Percentiles rank a stretch among this genome's conserved stretches.
These are phyloP conservation scores for Aureobasidium lini DNA, from an alignment of 2,329 filamentous ascomycete species.

Conservation along the genomic window DNA sequence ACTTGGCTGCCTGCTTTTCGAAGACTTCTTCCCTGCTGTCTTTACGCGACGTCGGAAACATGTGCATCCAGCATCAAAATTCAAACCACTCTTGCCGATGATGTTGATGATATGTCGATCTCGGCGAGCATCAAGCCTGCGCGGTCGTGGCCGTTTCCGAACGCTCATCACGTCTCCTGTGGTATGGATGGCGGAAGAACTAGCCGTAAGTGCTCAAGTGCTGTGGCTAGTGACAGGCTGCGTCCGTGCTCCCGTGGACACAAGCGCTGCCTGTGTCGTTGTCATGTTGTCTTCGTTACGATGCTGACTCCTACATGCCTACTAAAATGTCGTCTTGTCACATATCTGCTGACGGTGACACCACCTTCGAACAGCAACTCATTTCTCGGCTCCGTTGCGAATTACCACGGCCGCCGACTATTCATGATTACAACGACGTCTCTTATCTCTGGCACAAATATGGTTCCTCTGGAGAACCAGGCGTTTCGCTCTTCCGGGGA, in stretches of 20 bases:
- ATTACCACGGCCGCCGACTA: neutral
- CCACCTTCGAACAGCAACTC: neutral
- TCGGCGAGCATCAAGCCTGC: neutral
- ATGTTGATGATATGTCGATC: conserved; percentile 9
- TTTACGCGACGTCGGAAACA: neutral
- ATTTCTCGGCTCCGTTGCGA: neutral
- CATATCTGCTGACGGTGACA: conserved; percentile 10
- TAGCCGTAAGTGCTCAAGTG: conserved; percentile 4
- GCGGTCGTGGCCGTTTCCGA: conserved; percentile 11
- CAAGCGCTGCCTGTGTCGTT: conserved; percentile 2
- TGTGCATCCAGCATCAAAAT: neutral
- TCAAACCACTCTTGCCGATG: neutral
- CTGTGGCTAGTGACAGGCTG: conserved; percentile 9
- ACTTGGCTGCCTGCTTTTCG: neutral
- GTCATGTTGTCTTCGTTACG: conserved; percentile 7
- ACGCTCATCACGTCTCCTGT: conserved; percentile 6
- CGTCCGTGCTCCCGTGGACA: neutral
- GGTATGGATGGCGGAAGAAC: neutral
- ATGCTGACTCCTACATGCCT: conserved; percentile 12
- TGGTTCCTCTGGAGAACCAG: conserved; percentile 10
- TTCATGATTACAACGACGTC: neutral
- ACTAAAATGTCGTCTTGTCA: neutral
- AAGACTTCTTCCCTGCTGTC: neutral
- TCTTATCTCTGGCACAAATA: neutral
- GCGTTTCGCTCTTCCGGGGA: conserved; percentile 7